Evolutionary conservation across 2,329 filamentous ascomycete species (phyloP).

Genomic region (Hypomyces rosellus): DNA sequence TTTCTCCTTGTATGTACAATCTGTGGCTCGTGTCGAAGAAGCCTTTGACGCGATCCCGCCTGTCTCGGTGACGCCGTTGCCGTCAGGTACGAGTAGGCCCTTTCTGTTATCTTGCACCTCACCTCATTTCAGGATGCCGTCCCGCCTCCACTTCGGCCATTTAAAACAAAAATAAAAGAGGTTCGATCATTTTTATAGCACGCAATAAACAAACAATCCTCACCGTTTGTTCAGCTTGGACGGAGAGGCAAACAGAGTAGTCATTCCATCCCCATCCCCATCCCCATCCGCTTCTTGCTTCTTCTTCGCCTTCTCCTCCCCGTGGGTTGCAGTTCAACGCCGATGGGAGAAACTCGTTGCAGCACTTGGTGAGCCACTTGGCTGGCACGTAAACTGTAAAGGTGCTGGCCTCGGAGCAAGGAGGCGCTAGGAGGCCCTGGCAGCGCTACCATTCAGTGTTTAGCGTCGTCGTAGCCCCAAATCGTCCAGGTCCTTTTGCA

Average conservation of each 20-base stretch:
- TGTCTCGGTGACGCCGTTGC: slow-evolving; percentile 11
- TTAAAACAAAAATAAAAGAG: too few species aligned
- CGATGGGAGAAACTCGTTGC: too few species aligned
- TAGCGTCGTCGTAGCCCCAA: slow-evolving; percentile 15
- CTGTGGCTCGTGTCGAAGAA: background rate
- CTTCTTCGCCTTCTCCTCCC: too few species aligned
- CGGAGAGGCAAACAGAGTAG: too few species aligned
- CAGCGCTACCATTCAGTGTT: slow-evolving; percentile 15
- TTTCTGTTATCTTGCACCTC: background rate
- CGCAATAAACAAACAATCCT: too few species aligned
- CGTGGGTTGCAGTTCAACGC: too few species aligned
- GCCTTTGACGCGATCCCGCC: slow-evolving; percentile 4
- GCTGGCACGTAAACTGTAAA: too few species aligned
- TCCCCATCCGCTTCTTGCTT: too few species aligned
- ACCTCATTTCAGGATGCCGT: background rate
- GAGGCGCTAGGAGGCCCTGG: slow-evolving; percentile 11
- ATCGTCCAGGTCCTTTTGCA: slow-evolving; percentile 20
- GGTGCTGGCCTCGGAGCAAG: slow-evolving; percentile 8
- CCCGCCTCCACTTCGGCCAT: slow-evolving; percentile 3
- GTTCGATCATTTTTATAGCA: too few species aligned
- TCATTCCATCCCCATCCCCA: too few species aligned
- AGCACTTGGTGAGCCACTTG: too few species aligned
- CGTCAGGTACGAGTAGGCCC: background rate
- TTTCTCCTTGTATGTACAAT: slow-evolving; percentile 1
- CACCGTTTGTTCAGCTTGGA: too few species aligned